Evolutionary conservation across 345 rosid genomes (phyloP), one percentile per base, ranked within the genome.

Genomic region (Kandelia obovata): DNA sequence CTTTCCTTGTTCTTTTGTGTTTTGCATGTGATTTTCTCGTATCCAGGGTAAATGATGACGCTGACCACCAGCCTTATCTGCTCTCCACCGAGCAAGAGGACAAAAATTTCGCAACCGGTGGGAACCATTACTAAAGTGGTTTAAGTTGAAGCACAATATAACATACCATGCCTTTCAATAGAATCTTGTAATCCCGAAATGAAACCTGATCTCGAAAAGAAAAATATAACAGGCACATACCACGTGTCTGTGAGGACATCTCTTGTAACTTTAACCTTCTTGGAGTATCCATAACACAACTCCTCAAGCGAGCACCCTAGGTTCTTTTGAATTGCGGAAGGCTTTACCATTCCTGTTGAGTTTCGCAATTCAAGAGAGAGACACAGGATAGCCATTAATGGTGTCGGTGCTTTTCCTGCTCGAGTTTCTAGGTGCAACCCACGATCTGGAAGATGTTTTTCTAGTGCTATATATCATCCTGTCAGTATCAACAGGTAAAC

Each of bases 281-380:
- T 91, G 39, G 61, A 81, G 80, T 92, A 84, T 34, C 98, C 98
- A 49, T 74, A 84, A 71, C 89, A 89, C 74, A 93, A 69, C 62
- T 91, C 97, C 73, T 93, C 98, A 0, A 93, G 91, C 20, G 94
- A 83, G 84, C 98, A 93, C 15, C 80, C 79, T 1, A 93, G 89
- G 37, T 71, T 61, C 83, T 80, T 77, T 79, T 85, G 84, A 0
- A 92, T 75, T 5, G 94, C 69, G 1, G 84, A 84, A 55, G 92
- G 92, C 61, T 86, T 93, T 61, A 89, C 67, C 62, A 68, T 78
- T 43, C 87, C 92, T 0, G 62, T 81, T 0, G 97, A 93, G 72
- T 84, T 86, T 7, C 97, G 79, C 68, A 26, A 79, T 79, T 79
- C 83, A 76, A n/a, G 78, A 63, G 7, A 84, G 61, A 46, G 86